Evolutionary conservation across 441 rosid genomes (phyloP).

Genomic region (Kokia cookei): DNA sequence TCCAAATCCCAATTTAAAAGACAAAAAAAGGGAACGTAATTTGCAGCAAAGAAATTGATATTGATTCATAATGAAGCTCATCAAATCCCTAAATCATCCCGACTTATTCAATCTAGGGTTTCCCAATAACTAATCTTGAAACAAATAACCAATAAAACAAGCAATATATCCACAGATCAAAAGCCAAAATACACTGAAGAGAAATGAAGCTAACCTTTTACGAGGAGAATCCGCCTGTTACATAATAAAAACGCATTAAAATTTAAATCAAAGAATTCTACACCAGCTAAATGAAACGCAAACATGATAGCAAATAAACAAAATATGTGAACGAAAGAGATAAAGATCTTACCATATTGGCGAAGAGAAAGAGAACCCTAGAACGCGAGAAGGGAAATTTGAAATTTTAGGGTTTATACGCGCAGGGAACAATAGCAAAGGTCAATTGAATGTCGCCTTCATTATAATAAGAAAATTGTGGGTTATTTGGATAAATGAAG

Average conservation of each 20-base stretch:
- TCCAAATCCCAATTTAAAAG: neutral
- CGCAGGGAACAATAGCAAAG: neutral
- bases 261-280: neutral
- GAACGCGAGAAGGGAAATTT: neutral
- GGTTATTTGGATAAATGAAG: neutral
- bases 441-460: neutral
- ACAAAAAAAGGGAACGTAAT: neutral
- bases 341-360: slow-evolving; percentile 26
- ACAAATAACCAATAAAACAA: neutral
- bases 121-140: neutral
- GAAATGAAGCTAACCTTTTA: slow-evolving; percentile 40
- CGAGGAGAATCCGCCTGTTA: slow-evolving; percentile 65
- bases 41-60: neutral
- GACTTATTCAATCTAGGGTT: neutral
- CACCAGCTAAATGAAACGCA: neutral
- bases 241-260: neutral
- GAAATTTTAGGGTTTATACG: slow-evolving; percentile 12
- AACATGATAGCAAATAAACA: neutral
- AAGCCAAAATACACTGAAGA: neutral
- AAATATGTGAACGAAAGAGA: neutral
- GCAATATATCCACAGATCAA: neutral
- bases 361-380: neutral
- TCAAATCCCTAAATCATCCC: slow-evolving; percentile 1
- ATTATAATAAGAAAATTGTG: neutral
- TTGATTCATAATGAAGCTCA: neutral